These are phyloP conservation scores for Monosporascus sp. DNA, from an alignment of 2,329 filamentous ascomycete species.

Conservation along the genomic window DNA sequence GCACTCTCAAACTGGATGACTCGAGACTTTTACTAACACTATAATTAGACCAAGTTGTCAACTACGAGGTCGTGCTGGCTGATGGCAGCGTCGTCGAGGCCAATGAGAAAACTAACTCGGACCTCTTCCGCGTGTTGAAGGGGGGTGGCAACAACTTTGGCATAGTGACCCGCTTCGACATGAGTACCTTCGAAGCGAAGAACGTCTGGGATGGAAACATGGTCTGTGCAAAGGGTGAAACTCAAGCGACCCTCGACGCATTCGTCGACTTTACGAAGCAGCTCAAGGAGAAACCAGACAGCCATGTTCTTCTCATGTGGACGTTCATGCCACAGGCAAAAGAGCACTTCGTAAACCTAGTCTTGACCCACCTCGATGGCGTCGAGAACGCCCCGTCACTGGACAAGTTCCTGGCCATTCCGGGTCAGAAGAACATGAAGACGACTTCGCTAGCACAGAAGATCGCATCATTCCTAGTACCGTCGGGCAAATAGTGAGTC, in stretches of 20 bases:
- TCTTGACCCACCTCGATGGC: constrained; percentile 9
- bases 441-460: constrained; percentile 8
- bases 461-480: constrained; percentile 6
- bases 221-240: neutral
- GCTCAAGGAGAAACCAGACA: constrained; percentile 5
- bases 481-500: constrained; percentile 11
- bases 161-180: constrained; percentile 2
- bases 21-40: too few species aligned
- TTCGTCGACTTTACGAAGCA: constrained; percentile 10
- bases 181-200: constrained; percentile 7
- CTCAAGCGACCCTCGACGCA: neutral
- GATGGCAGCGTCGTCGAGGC: constrained; percentile 5
- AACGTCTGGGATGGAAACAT: constrained; percentile 6
- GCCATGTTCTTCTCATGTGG: constrained; percentile 8
- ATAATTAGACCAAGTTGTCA: constrained; percentile 3
- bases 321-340: constrained; percentile 1
- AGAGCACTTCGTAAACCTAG: constrained; percentile 8
- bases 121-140: constrained; percentile 5
- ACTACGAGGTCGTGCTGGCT: constrained; percentile 10
- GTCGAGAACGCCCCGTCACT: constrained; percentile 8
- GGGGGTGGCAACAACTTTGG: constrained; percentile 7
- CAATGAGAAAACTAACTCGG: constrained; percentile 4
- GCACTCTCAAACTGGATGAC: too few species aligned
- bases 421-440: constrained; percentile 8
- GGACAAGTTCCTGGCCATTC: constrained; percentile 10